Percentiles rank a stretch among this genome's conserved stretches.
Conservation (phyloP, 352 stramenopile species). For the Phytophthora agathidicida region DNA sequence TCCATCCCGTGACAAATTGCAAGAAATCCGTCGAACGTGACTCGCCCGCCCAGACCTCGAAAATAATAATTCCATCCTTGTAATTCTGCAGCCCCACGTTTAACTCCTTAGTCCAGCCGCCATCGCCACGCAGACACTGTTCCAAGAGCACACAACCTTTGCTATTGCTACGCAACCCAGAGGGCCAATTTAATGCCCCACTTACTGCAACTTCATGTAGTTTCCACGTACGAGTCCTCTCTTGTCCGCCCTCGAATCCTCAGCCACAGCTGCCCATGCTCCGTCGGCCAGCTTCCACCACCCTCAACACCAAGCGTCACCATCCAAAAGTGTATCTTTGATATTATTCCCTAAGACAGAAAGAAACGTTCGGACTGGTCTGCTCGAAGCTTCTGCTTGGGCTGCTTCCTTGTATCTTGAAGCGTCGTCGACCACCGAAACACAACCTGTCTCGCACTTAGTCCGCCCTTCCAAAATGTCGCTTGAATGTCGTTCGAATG, state of each 20-base stretch:
- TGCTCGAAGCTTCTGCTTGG: too few species aligned
- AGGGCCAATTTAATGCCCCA: background rate
- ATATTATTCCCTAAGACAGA: too few species aligned
- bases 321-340: conserved; percentile 14
- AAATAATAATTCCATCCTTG: background rate
- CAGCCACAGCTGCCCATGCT: conserved; percentile 6
- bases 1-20: conserved; percentile 30
- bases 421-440: conserved; percentile 18
- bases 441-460: too few species aligned
- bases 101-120: conserved; percentile 4
- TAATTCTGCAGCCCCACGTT: conserved; percentile 1
- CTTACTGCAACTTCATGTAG: background rate
- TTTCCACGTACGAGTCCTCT: conserved; percentile 8
- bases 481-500: too few species aligned
- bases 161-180: background rate
- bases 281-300: conserved; percentile 8
- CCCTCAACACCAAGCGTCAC: conserved; percentile 4
- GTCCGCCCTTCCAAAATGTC: too few species aligned
- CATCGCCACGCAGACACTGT: conserved; percentile 6
- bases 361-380: too few species aligned
- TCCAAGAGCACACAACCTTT: conserved; percentile 16
- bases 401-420: too few species aligned
- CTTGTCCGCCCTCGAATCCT: background rate
- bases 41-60: conserved; percentile 23
- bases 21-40: conserved; percentile 24